Evolutionary conservation across 169 alveolate species (phyloP).

Genomic region (Babesia caballi): DNA sequence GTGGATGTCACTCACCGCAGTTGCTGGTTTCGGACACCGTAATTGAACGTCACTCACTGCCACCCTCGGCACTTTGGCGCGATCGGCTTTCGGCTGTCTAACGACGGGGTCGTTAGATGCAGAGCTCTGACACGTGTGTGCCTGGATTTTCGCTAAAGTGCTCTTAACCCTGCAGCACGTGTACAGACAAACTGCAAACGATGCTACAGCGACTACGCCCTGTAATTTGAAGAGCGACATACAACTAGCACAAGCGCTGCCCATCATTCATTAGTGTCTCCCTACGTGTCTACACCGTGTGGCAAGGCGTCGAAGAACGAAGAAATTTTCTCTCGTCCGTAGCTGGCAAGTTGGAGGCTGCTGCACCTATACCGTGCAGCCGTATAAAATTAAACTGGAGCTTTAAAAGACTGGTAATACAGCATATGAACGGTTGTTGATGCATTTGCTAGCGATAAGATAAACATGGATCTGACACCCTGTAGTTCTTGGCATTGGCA

Average conservation of each 20-base stretch:
- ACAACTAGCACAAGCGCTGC: background rate
- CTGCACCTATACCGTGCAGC: background rate
- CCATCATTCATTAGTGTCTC: background rate
- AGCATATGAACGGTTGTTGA: background rate
- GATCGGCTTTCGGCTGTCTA: too few relatives aligned
- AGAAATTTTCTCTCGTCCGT: background rate
- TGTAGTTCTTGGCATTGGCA: too few relatives aligned
- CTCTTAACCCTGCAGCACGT: constrained; percentile 14
- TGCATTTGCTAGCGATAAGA: background rate
- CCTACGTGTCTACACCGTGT: background rate
- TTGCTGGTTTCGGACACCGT: background rate
- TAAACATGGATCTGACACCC: too few relatives aligned
- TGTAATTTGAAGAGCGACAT: constrained; percentile 24
- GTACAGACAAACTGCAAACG: constrained; percentile 40
- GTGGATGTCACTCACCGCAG: background rate
- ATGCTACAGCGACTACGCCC: constrained; percentile 51
- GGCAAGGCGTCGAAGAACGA: background rate
- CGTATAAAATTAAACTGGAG: background rate
- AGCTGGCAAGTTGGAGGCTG: background rate
- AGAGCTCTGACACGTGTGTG: too few relatives aligned
- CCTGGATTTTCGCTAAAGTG: too few relatives aligned
- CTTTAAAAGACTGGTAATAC: background rate
- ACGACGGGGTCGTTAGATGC: too few relatives aligned
- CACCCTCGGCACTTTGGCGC: background rate
- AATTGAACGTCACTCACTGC: background rate